Conservation (phyloP, 306 rosid genomes). For the Cicer chorassanicum region DNA sequence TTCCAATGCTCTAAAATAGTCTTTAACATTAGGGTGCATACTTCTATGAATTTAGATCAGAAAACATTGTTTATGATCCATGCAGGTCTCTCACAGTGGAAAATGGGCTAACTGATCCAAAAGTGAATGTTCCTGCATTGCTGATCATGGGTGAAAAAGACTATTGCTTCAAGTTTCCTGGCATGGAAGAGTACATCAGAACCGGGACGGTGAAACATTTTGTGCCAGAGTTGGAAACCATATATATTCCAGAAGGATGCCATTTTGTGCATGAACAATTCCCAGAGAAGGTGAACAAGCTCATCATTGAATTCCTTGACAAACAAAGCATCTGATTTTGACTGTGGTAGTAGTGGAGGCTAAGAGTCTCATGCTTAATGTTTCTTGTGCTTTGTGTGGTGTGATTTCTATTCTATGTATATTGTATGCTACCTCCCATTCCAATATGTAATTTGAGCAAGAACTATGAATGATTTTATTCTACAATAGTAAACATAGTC, state of each 20-base stretch:
- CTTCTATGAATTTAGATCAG: background rate
- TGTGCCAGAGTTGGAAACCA: conserved; percentile 59
- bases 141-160: conserved; percentile 66
- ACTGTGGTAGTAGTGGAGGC: conserved; percentile 1
- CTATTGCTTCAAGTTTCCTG: conserved; percentile 53
- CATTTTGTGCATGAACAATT: conserved; percentile 68
- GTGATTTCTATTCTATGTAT: conserved; percentile 11
- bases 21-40: background rate
- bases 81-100: conserved; percentile 50
- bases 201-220: conserved; percentile 54
- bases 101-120: conserved; percentile 57
- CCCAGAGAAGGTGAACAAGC: conserved; percentile 62
- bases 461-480: background rate
- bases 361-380: conserved; percentile 6
- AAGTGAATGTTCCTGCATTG: conserved; percentile 53
- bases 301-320: conserved; percentile 56
- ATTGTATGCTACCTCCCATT: background rate
- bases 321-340: conserved; percentile 51
- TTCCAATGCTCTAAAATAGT: too few species aligned
- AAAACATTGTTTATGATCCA: background rate
- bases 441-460: background rate
- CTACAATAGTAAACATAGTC: background rate
- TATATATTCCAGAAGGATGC: conserved; percentile 55
- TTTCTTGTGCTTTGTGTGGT: conserved; percentile 7
- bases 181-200: conserved; percentile 59